These are phyloP conservation scores for Boletellus sp. DNA, from an alignment of 1,284 basidiomycete species.

Conservation along the genomic window DNA sequence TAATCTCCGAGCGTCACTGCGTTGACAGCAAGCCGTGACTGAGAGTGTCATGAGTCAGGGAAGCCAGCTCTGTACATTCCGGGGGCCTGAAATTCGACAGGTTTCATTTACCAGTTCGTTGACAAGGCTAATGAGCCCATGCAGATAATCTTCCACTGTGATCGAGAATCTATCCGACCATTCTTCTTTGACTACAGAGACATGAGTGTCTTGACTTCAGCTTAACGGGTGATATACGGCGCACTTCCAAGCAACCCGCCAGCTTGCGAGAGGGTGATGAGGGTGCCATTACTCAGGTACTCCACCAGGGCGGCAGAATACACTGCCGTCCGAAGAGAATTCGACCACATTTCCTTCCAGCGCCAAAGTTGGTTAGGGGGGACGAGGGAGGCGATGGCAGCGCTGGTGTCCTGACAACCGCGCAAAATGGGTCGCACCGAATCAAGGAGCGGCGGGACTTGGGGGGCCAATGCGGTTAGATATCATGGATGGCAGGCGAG, in stretches of 20 bases:
- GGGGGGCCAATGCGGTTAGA: conserved; percentile 5
- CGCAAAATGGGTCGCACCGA: conserved; percentile 51
- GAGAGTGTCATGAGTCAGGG: conserved; percentile 8
- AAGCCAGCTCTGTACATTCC: background rate
- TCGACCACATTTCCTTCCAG: conserved; percentile 78
- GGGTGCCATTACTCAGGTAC: conserved; percentile 58
- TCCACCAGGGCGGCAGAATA: conserved; percentile 65
- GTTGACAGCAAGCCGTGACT: conserved; percentile 83
- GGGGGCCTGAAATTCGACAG: background rate
- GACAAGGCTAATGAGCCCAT: conserved; percentile 74
- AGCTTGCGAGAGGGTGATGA: conserved; percentile 56
- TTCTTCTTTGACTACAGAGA: conserved; percentile 56
- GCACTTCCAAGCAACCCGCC: conserved; percentile 63
- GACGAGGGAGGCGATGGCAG: conserved; percentile 50
- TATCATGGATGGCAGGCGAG: conserved; percentile 6
- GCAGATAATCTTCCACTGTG: conserved; percentile 81
- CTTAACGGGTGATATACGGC: conserved; percentile 24
- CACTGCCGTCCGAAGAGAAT: conserved; percentile 59
- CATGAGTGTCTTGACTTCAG: conserved; percentile 4
- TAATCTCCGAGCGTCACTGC: conserved; percentile 80
- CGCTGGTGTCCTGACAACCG: conserved; percentile 52
- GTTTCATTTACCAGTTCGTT: conserved; percentile 68
- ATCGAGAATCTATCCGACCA: conserved; percentile 68
- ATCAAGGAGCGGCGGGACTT: conserved; percentile 61
- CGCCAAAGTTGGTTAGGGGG: conserved; percentile 77